Percentiles rank a stretch among this genome's conserved stretches.
phyloP scores from a whole-genome alignment of 2,329 filamentous ascomycete genomes.

The Grosmannia huntii region DNA sequence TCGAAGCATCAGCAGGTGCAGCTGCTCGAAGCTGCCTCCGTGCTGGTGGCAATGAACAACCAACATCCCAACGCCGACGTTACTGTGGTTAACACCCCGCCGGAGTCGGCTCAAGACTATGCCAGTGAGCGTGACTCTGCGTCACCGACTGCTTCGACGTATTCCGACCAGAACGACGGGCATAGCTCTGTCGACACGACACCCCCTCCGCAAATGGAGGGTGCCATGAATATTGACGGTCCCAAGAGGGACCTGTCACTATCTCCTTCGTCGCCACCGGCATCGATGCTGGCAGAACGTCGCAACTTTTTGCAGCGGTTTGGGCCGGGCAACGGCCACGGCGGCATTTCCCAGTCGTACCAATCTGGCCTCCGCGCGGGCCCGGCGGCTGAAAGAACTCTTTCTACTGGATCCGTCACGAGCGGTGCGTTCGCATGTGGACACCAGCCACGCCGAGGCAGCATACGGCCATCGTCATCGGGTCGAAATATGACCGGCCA shows the following conservation, averaged over 20 bases:
- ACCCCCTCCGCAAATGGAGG: conserved; percentile 62
- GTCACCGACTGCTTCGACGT: conserved; percentile 70
- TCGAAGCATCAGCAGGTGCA: conserved; percentile 99
- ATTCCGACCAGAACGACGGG: conserved; percentile 64
- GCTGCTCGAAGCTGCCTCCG: conserved; percentile 90
- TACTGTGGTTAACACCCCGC: conserved; percentile 42
- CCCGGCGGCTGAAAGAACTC: neutral
- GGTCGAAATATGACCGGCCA: conserved; percentile 63
- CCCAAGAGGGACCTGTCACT: conserved; percentile 23
- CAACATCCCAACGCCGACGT: conserved; percentile 17
- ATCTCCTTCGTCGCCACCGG: conserved; percentile 23
- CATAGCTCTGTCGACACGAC: conserved; percentile 86
- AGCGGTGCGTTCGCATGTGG: conserved; percentile 14
- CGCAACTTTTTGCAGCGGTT: conserved; percentile 31
- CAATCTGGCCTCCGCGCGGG: conserved; percentile 45
- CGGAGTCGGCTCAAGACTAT: conserved; percentile 53
- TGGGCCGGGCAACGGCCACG: neutral
- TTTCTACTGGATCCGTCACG: conserved; percentile 37
- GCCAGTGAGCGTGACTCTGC: conserved; percentile 71
- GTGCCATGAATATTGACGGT: conserved; percentile 37
- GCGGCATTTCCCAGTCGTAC: conserved; percentile 61
- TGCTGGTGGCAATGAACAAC: conserved; percentile 77
- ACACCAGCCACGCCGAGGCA: neutral
- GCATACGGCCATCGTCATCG: conserved; percentile 42
- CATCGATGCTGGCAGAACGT: conserved; percentile 37